These are phyloP conservation scores for Neoboletus brunneissimus DNA, from an alignment of 768 basidiomycete genomes.

Conservation along the genomic window DNA sequence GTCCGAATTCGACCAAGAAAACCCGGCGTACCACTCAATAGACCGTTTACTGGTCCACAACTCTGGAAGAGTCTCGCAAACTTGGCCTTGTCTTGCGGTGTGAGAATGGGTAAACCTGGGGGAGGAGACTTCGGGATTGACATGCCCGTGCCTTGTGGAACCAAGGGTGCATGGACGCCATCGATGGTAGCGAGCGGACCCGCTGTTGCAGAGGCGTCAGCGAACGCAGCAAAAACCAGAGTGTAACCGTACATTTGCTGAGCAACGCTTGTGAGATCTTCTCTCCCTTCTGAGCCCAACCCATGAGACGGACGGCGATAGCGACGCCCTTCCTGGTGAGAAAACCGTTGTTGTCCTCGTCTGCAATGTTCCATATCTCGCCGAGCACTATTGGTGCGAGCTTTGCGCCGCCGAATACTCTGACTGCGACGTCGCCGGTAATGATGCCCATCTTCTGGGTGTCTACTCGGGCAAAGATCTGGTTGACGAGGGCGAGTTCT, in stretches of 20 bases:
- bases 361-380: slow-evolving; percentile 91
- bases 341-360: slow-evolving; percentile 92
- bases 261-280: slow-evolving; percentile 59
- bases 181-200: slow-evolving; percentile 83
- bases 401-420: slow-evolving; percentile 79
- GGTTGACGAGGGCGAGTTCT: slow-evolving; percentile 60
- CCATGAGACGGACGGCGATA: slow-evolving; percentile 86
- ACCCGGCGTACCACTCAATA: slow-evolving; percentile 64
- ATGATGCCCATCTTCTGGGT: slow-evolving; percentile 77
- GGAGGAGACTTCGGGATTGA: slow-evolving; percentile 64
- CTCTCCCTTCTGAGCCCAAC: slow-evolving; percentile 88
- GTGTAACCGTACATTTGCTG: slow-evolving; percentile 59
- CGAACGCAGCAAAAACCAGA: neutral
- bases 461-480: slow-evolving; percentile 73
- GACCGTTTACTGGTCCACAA: slow-evolving; percentile 68
- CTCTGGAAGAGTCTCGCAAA: slow-evolving; percentile 77
- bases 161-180: slow-evolving; percentile 50
- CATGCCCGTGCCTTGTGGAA: slow-evolving; percentile 54
- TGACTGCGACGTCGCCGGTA: slow-evolving; percentile 89
- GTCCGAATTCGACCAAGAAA: neutral
- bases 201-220: slow-evolving; percentile 46
- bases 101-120: slow-evolving; percentile 60
- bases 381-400: slow-evolving; percentile 76
- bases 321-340: slow-evolving; percentile 86
- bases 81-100: slow-evolving; percentile 78